Evolutionary conservation across 78 protist genomes (phyloP).

Genomic region (Dictyostelium discoideum): dicty_2.7 NC_007090.3:5009501-5010000

Average conservation of each 20-base stretch:
- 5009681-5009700: background rate
- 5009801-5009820: background rate
- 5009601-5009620: background rate
- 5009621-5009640: constrained; percentile 23
- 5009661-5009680: too few species aligned
- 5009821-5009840: too few species aligned
- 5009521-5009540: background rate
- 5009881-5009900: too few species aligned
- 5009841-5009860: too few species aligned
- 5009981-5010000: background rate
- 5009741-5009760: background rate
- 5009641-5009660: background rate
- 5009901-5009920: background rate
- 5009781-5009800: background rate
- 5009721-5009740: background rate
- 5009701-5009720: background rate
- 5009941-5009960: background rate
- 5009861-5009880: background rate
- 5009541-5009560: background rate
- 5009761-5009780: background rate
- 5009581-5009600: background rate
- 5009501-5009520: constrained; percentile 2
- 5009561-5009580: constrained; percentile 21
- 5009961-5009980: background rate
- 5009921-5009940: background rate